phyloP scores from a whole-genome alignment of 371 early-diverging fungal species.

The Capniomyces stellatus region DNA sequence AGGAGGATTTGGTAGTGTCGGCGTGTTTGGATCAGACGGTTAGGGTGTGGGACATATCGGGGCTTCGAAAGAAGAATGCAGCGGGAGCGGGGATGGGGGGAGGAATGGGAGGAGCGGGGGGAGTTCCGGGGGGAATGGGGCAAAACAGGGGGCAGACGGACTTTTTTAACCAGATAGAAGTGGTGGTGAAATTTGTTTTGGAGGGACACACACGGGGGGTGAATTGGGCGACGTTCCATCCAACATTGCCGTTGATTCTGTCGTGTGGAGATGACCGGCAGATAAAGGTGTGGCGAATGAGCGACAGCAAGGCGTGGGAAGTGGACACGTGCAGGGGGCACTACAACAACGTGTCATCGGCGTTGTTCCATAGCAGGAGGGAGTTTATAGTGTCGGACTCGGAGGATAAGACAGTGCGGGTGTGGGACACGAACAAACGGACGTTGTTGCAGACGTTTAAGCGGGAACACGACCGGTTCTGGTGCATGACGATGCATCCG shows the following conservation, averaged over 20 bases:
- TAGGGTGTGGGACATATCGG: constrained; percentile 96
- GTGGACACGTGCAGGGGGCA: constrained; percentile 96
- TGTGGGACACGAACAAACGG: constrained; percentile 92
- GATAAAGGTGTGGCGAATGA: constrained; percentile 97
- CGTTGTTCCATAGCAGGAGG: constrained; percentile 80
- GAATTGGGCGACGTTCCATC: constrained; percentile 95
- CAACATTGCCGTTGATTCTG: constrained; percentile 79
- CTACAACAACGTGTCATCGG: constrained; percentile 91
- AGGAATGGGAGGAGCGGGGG: too few relatives aligned
- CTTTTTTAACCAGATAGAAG: constrained; percentile 87
- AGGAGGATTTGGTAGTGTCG: constrained; percentile 86
- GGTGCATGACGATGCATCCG: constrained; percentile 90
- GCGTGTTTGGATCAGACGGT: constrained; percentile 97
- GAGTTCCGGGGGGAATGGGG: constrained; percentile 14
- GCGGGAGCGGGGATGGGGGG: too few relatives aligned
- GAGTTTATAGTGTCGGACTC: constrained; percentile 83
- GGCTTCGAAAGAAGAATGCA: constrained; percentile 29
- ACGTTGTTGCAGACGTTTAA: constrained; percentile 78
- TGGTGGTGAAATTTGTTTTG: constrained; percentile 91
- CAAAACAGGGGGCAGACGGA: constrained; percentile 37
- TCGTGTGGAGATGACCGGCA: constrained; percentile 97
- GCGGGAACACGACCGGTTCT: constrained; percentile 93
- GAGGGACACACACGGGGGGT: constrained; percentile 99
- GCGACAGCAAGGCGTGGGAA: constrained; percentile 92
- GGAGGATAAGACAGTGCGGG: constrained; percentile 94